Base-by-base conservation (phyloP, 768 basidiomycete species). In the Hemileccinum rubropunctum region DNA sequence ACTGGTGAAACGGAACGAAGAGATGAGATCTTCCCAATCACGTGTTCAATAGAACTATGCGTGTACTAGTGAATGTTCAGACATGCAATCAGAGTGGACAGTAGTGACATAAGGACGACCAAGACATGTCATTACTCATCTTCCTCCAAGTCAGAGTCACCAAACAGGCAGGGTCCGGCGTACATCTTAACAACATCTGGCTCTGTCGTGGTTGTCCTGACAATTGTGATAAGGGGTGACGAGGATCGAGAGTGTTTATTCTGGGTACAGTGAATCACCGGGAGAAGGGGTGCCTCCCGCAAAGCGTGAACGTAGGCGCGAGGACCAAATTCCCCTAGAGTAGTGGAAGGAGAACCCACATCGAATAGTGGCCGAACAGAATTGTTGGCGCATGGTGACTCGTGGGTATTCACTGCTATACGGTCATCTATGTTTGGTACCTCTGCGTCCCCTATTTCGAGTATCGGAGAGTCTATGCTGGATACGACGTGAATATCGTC, bases 91-190 rank as follows among this genome's bases (percentile, higher is more conserved):
- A n/a, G 27, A 15, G 27, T n/a, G n/a, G n/a, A n/a, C n/a, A n/a
- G n/a, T n/a, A n/a, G n/a, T n/a, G 28, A 28, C 28, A 4, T 30
- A 12, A 9, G 28, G 11, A 30, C 11, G 28, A 12, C 23, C 7
- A 42, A 45, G 35, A 36, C 35, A 17, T 13, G 23, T 42, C 26
- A 6, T 32, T 45, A 65, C 40, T 44, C 56, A n/a, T 64, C 62
- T 27, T 67, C 67, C 18, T 60, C 65, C 40, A 62, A 28, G 44
- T 67, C 65, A 36, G 65, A 69, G 15, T 67, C 65, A 43, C 47
- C 51, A 48, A 67, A 67, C 20, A 67, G 57, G 51, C 65, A 63
- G 12, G 65, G 65, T 18, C 65, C 67, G 13, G 54, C 53, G 32
- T 57, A 61, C 5, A 36, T 42, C 38, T 45, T 26, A 23, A 58